These are phyloP conservation scores for Rhodamnia argentea DNA, from an alignment of 345 rosid species.

Conservation along the genomic window DNA sequence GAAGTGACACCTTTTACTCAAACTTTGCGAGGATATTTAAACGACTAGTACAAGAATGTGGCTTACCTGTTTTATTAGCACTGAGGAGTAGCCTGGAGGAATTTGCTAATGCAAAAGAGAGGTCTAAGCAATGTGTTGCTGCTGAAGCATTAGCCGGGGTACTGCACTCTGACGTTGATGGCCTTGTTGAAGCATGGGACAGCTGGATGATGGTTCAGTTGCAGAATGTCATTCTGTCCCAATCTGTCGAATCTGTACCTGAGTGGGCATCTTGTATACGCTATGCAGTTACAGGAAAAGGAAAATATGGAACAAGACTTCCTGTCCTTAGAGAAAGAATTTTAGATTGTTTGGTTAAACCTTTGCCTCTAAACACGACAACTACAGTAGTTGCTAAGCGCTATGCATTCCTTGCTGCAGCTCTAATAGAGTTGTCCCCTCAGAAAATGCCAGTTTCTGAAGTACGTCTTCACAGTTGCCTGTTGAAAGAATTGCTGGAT, in stretches of 20 bases:
- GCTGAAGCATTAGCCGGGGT: slow-evolving; percentile 95
- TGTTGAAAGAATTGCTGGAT: slow-evolving; percentile 67
- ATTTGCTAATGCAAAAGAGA: slow-evolving; percentile 81
- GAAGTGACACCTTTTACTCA: slow-evolving; percentile 84
- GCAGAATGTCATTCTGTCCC: slow-evolving; percentile 73
- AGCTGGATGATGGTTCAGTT: slow-evolving; percentile 83
- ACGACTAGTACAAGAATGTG: slow-evolving; percentile 93
- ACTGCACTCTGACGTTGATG: slow-evolving; percentile 84
- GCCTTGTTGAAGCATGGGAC: slow-evolving; percentile 78
- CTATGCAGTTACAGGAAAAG: slow-evolving; percentile 98
- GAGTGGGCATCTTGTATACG: slow-evolving; percentile 99
- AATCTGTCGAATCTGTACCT: slow-evolving; percentile 86
- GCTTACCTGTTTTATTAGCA: slow-evolving; percentile 63
- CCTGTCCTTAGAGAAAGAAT: slow-evolving; percentile 75
- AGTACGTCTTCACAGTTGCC: slow-evolving; percentile 52
- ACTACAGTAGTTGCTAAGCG: slow-evolving; percentile 90
- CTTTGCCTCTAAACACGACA: slow-evolving; percentile 74
- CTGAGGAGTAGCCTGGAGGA: slow-evolving; percentile 69
- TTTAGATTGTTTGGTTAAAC: slow-evolving; percentile 68
- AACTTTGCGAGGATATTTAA: slow-evolving; percentile 92
- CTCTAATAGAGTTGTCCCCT: slow-evolving; percentile 81
- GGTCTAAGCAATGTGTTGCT: slow-evolving; percentile 97
- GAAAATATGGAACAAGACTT: slow-evolving; percentile 71
- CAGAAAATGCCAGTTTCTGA: slow-evolving; percentile 76
- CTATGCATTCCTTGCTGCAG: slow-evolving; percentile 88